A percentile compares a stretch with the other conserved stretches of the same genome.
These are phyloP conservation scores for Curvularia spicifera DNA, from an alignment of 2,329 filamentous ascomycete species.

Conservation along the genomic window DNA sequence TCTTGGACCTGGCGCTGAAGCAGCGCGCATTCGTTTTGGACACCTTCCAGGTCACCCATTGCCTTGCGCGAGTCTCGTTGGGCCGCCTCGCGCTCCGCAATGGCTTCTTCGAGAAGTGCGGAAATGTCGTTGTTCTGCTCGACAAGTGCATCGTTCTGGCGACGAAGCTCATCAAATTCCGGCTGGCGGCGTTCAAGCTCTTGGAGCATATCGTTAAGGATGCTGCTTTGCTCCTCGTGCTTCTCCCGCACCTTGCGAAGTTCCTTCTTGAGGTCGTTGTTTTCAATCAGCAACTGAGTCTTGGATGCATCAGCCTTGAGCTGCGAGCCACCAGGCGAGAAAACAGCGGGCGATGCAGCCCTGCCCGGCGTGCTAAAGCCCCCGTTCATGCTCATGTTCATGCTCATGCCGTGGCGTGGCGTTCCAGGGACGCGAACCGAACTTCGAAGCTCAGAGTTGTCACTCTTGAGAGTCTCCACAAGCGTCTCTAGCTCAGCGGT, in stretches of 20 bases:
- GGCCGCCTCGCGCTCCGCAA: slow-evolving; percentile 78
- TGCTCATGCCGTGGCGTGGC: slow-evolving; percentile 56
- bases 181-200: slow-evolving; percentile 86
- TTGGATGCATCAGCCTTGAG: slow-evolving; percentile 62
- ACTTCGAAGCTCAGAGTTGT: slow-evolving; percentile 54
- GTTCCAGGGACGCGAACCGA: slow-evolving; percentile 55
- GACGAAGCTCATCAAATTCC: slow-evolving; percentile 83
- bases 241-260: slow-evolving; percentile 76
- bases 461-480: slow-evolving; percentile 65
- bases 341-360: slow-evolving; percentile 57
- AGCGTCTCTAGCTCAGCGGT: slow-evolving; percentile 70
- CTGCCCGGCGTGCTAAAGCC: slow-evolving; percentile 58
- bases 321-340: slow-evolving; percentile 62
- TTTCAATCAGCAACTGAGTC: slow-evolving; percentile 69
- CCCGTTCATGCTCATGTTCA: slow-evolving; percentile 53
- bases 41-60: slow-evolving; percentile 71
- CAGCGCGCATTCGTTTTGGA: slow-evolving; percentile 73
- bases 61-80: slow-evolving; percentile 80
- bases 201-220: slow-evolving; percentile 84
- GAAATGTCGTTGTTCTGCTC: slow-evolving; percentile 79
- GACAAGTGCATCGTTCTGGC: slow-evolving; percentile 80
- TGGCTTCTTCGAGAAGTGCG: slow-evolving; percentile 79
- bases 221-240: slow-evolving; percentile 74
- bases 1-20: slow-evolving; percentile 87
- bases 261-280: slow-evolving; percentile 69